Percentiles rank a stretch among this genome's conserved stretches.
These are phyloP conservation scores for Falciphora oryzae DNA, from an alignment of 2,329 filamentous ascomycete genomes.

Conservation along the genomic window DNA sequence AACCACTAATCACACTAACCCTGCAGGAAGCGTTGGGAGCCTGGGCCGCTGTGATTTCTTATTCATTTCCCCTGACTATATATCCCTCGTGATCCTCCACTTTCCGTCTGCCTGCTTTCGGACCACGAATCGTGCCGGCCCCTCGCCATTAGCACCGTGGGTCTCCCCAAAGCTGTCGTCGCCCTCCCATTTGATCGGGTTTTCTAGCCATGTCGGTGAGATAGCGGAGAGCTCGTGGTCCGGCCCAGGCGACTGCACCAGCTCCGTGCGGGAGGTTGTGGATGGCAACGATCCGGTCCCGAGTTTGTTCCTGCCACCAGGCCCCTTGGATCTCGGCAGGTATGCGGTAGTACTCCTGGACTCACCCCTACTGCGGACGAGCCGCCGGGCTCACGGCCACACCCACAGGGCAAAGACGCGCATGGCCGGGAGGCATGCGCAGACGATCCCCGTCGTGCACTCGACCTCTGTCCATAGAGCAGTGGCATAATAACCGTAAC, in stretches of 20 bases:
- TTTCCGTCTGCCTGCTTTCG: background rate
- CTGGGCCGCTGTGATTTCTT: background rate
- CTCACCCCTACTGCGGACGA: background rate
- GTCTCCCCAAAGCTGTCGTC: background rate
- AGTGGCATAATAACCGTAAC: background rate
- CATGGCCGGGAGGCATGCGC: background rate
- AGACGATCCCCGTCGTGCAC: background rate
- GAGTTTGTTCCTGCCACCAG: background rate
- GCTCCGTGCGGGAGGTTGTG: background rate
- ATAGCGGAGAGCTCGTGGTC: background rate
- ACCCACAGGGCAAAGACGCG: background rate
- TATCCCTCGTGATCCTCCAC: background rate
- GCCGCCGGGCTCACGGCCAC: too few relatives aligned
- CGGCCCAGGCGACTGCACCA: background rate
- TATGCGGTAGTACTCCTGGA: background rate
- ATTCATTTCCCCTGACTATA: background rate
- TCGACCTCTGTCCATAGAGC: background rate
- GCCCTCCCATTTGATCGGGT: background rate
- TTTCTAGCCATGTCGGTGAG: background rate
- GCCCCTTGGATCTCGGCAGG: background rate
- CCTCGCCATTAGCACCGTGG: background rate
- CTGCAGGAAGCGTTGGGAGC: background rate
- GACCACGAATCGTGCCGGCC: background rate
- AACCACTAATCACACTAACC: background rate
- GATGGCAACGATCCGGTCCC: background rate